phyloP scores from a whole-genome alignment of 202 grass and related monocot species.

The Dendrocalamus latiflorus region DNA sequence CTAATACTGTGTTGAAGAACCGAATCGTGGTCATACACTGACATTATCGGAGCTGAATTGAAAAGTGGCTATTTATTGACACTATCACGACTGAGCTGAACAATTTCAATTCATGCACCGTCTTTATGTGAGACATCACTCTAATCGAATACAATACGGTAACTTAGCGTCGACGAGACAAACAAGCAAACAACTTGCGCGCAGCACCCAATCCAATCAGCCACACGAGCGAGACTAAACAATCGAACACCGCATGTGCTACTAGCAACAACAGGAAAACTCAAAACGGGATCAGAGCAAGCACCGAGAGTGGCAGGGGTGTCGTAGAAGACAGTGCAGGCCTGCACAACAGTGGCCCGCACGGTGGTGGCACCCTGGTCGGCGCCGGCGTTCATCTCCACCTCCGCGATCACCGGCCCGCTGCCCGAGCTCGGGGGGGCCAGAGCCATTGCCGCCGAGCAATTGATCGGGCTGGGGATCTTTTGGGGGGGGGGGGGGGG shows the following conservation, averaged over 20 bases:
- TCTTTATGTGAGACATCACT: not conserved
- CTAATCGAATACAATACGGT: not conserved
- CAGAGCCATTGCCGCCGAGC: conserved; percentile 40
- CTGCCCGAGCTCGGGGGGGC: conserved; percentile 30
- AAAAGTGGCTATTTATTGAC: not conserved
- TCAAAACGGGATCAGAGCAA: not conserved
- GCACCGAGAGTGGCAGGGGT: conserved; percentile 82
- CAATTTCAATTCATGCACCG: not conserved
- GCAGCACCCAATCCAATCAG: not conserved
- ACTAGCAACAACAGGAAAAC: not conserved
- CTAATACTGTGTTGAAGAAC: not conserved
- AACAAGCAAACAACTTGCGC: conserved; percentile 6
- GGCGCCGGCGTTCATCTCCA: conserved; percentile 64
- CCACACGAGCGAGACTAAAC: not conserved
- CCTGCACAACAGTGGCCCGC: conserved; percentile 87
- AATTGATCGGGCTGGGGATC: not conserved
- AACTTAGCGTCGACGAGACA: not conserved
- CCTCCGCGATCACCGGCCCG: conserved; percentile 52
- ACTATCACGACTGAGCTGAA: not conserved
- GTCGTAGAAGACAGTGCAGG: conserved; percentile 90
- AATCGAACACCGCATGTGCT: conserved; percentile 23
- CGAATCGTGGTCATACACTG: not conserved
- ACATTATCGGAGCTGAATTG: not conserved
- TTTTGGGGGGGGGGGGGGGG: too few species aligned
- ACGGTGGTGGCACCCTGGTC: conserved; percentile 50